Percentiles rank a stretch among this genome's conserved stretches.
These are phyloP conservation scores for Candida patagonica DNA, from an alignment of 805 yeast species.

Conservation along the genomic window DNA sequence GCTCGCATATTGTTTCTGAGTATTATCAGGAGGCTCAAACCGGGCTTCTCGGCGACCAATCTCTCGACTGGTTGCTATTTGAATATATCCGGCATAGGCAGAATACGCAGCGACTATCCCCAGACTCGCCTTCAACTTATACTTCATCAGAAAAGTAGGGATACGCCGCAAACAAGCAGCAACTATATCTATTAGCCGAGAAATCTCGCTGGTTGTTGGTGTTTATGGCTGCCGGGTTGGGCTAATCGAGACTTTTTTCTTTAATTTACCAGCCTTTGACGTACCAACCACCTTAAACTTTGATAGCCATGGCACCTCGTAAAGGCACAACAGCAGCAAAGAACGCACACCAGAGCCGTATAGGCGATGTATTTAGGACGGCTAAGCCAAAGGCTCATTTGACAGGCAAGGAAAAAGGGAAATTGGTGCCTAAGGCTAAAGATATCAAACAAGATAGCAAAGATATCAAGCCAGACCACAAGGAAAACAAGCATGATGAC, in stretches of 20 bases:
- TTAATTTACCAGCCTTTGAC: slow-evolving; percentile 1
- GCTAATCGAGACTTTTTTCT: neutral
- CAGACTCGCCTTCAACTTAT: slow-evolving; percentile 11
- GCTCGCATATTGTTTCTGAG: slow-evolving; percentile 32
- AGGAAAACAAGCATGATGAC: neutral
- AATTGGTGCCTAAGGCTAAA: neutral
- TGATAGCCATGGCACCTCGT: neutral
- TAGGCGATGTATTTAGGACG: neutral
- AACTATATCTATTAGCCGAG: too few species aligned
- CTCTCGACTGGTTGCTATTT: slow-evolving; percentile 43
- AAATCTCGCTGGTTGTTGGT: neutral
- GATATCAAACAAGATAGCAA: too few species aligned
- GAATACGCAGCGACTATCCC: slow-evolving; percentile 39
- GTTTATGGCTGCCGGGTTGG: neutral
- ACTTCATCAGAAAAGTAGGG: neutral
- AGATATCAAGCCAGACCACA: neutral
- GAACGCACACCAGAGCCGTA: neutral
- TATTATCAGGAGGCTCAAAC: slow-evolving; percentile 18
- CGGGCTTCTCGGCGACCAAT: slow-evolving; percentile 37
- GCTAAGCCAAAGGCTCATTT: neutral
- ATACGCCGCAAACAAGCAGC: neutral
- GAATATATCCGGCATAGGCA: slow-evolving; percentile 55
- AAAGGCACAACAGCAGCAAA: neutral
- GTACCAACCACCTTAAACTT: neutral
- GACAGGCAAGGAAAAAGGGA: neutral